Conservation (phyloP, 495 filamentous ascomycete species). For the Trichoderma orchidacearum region DNA sequence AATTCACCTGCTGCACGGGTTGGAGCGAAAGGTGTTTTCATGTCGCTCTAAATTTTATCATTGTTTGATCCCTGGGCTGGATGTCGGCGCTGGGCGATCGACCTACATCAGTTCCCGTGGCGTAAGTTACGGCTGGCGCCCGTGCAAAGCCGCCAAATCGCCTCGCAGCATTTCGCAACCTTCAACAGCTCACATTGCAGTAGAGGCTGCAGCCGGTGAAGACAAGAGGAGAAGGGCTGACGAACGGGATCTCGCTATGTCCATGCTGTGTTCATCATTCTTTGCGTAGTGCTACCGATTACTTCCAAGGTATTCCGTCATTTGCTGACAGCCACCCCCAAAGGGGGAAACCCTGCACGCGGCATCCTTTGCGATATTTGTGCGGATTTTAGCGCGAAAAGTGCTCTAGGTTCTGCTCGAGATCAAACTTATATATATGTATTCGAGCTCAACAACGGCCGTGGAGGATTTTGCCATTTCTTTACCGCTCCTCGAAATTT, state of each 20-base stretch:
- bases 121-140: not conserved
- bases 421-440: not conserved
- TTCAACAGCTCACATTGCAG: not conserved
- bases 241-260: not conserved
- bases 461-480: too few species aligned
- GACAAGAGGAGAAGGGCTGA: not conserved
- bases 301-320: not conserved
- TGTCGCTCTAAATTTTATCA: too few species aligned
- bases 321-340: not conserved
- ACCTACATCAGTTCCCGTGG: not conserved
- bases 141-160: not conserved
- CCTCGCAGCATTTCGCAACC: not conserved
- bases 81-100: too few species aligned
- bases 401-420: not conserved
- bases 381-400: not conserved
- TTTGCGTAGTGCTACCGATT: not conserved
- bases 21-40: too few species aligned
- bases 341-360: not conserved
- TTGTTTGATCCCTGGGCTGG: too few species aligned
- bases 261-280: too few species aligned
- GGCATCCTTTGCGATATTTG: not conserved
- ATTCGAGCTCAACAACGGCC: not conserved
- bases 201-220: not conserved
- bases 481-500: too few species aligned
- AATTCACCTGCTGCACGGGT: not conserved